Base-by-base conservation (phyloP, 2,329 filamentous ascomycete genomes). In the Aureobasidium sp. region DNA sequence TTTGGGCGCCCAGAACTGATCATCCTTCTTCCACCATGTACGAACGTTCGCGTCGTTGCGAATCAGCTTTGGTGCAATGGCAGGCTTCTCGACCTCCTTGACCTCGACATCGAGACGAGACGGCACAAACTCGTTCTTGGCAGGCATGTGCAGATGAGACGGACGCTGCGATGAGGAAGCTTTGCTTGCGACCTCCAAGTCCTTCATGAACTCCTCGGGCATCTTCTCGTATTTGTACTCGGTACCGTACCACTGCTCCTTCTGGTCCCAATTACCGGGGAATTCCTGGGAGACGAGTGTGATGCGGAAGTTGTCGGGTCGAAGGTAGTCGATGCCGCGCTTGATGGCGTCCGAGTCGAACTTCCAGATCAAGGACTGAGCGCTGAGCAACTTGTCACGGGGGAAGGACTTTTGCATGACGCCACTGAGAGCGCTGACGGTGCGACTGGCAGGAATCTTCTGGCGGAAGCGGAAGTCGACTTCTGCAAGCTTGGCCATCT, bases 11-110 rank as follows among this genome's bases (percentile, higher is more conserved):
- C 93, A 97, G 74, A 97, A 99, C 0, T 87, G 91, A 67, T 99
- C 94, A 68, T 99, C 94, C 75, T 97, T 97, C 79, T 99, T 99
- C 79, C 86, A 96, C 94, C 94, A 99, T 2, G 90, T 87, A 31
- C 92, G 85, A 0, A 89, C 85, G 35, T 85, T 77, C 6, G 86
- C 80, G 66, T 96, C 93, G 67, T 95, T 91, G 65, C 92, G 86
- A 64, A 99, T 87, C 25, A 99, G 79, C 63, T 86, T 87, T 0
- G 94, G 94, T 0, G 84, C 79, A 60, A 88, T 81, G 0, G 86
- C 78, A 1, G 91, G 88, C 66, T 89, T 83, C 27, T 84, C 79
- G n/a, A 94, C 82, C 37, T 95, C 89, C 74, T 90, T 95, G 80
- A 94, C 96, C 73, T 96, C 91, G 1, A 99, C 94, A 57, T 96